Conservation (phyloP, 2,329 filamentous ascomycete species). For the Claviceps humidiphila region DNA sequence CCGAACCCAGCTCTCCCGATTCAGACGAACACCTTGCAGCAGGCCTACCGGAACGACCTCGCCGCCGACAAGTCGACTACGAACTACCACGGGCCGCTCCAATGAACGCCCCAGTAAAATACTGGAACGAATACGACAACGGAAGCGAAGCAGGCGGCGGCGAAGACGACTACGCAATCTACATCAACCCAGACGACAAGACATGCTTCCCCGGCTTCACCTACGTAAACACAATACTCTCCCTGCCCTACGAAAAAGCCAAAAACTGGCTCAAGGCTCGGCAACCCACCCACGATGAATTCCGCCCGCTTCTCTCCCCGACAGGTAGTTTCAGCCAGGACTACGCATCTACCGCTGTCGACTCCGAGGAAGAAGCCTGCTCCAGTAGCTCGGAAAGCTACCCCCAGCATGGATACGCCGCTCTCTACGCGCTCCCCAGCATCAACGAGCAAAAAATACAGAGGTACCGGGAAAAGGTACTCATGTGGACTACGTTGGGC, state of each 20-base stretch:
- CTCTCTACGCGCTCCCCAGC: slow-evolving; percentile 41
- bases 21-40: slow-evolving; percentile 13
- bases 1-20: slow-evolving; percentile 26
- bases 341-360: slow-evolving; percentile 18
- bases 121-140: slow-evolving; percentile 83
- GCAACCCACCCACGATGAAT: slow-evolving; percentile 10
- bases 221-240: slow-evolving; percentile 40
- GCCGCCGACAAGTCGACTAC: slow-evolving; percentile 14
- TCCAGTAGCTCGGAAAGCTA: slow-evolving; percentile 37
- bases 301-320: slow-evolving; percentile 10
- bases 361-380: slow-evolving; percentile 35
- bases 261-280: slow-evolving; percentile 33
- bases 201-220: slow-evolving; percentile 49
- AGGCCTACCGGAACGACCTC: slow-evolving; percentile 1
- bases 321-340: slow-evolving; percentile 11
- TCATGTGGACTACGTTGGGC: slow-evolving; percentile 39
- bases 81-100: slow-evolving; percentile 18
- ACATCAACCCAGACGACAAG: slow-evolving; percentile 55
- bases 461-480: slow-evolving; percentile 39
- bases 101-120: slow-evolving; percentile 28
- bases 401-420: slow-evolving; percentile 35
- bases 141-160: slow-evolving; percentile 54
- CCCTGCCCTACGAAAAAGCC: slow-evolving; percentile 35
- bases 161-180: slow-evolving; percentile 56
- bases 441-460: slow-evolving; percentile 36